phyloP scores from a whole-genome alignment of 441 rosid genomes.

The Pelargonium fulgidum region DNA sequence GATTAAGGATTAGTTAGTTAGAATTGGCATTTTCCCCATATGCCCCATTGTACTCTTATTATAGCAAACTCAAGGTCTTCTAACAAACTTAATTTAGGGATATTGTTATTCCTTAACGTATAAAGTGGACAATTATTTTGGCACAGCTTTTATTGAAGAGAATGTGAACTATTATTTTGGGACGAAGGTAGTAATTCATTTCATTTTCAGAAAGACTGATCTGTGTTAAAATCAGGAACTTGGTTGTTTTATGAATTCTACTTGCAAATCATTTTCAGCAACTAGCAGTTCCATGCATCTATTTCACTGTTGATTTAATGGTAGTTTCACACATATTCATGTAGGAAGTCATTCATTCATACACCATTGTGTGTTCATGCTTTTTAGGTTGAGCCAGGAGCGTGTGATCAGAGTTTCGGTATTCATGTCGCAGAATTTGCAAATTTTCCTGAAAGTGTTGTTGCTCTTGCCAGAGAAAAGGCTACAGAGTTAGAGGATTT shows the following conservation, averaged over 20 bases:
- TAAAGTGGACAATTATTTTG: no score
- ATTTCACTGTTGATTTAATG: neutral
- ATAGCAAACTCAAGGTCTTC: no score
- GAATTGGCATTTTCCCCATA: no score
- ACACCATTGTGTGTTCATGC: slow-evolving; percentile 11
- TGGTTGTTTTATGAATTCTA: neutral
- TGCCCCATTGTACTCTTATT: no score
- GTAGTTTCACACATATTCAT: neutral
- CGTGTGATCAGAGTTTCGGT: slow-evolving; percentile 99
- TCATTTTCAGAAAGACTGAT: no score
- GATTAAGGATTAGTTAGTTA: no score
- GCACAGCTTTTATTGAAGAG: no score
- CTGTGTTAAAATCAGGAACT: neutral
- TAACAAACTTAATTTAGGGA: no score
- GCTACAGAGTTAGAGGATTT: slow-evolving; percentile 97
- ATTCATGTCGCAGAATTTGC: slow-evolving; percentile 99
- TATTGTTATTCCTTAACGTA: no score
- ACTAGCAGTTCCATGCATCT: neutral
- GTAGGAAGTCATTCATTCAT: slow-evolving; percentile 5
- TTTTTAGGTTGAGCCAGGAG: slow-evolving; percentile 82
- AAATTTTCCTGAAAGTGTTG: slow-evolving; percentile 92
- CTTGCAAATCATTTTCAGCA: neutral
- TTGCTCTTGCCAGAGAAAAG: slow-evolving; percentile 87
- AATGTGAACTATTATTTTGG: no score
- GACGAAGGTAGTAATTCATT: no score